These are phyloP conservation scores for Ceratobasidium sp. DNA, from an alignment of 1,284 basidiomycete species.

Conservation along the genomic window DNA sequence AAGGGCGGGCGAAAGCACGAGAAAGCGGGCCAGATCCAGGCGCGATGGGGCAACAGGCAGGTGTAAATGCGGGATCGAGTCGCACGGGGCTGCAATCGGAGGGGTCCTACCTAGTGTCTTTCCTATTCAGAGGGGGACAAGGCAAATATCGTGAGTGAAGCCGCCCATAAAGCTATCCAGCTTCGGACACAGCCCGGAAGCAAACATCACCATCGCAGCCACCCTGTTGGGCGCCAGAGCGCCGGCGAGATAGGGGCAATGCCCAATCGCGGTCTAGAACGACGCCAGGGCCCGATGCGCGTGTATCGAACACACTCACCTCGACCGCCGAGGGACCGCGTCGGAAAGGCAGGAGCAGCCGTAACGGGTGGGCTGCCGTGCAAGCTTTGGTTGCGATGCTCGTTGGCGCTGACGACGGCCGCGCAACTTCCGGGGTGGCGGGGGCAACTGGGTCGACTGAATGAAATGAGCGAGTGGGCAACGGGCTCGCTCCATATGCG, in stretches of 20 bases:
- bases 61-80: slow-evolving; percentile 41
- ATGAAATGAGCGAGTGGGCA: neutral
- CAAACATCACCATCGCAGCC: slow-evolving; percentile 21
- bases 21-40: slow-evolving; percentile 38
- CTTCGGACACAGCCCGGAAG: slow-evolving; percentile 40
- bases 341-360: slow-evolving; percentile 3
- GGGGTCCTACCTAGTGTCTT: slow-evolving; percentile 23
- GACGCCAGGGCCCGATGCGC: slow-evolving; percentile 20
- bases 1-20: slow-evolving; percentile 24
- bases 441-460: too few species aligned
- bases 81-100: slow-evolving; percentile 6
- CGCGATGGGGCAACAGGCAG: neutral
- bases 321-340: neutral
- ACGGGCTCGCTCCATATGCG: slow-evolving; percentile 15
- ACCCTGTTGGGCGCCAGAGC: slow-evolving; percentile 28
- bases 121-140: slow-evolving; percentile 44
- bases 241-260: slow-evolving; percentile 43
- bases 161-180: slow-evolving; percentile 39
- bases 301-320: slow-evolving; percentile 30
- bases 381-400: slow-evolving; percentile 4
- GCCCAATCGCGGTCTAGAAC: slow-evolving; percentile 38
- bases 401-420: neutral
- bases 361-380: slow-evolving; percentile 14
- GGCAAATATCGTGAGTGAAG: slow-evolving; percentile 30
- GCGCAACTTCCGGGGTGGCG: slow-evolving; percentile 1